Evolutionary conservation across 2,329 filamentous ascomycete genomes (phyloP).

Genomic region (Phialophora verrucosa): DNA sequence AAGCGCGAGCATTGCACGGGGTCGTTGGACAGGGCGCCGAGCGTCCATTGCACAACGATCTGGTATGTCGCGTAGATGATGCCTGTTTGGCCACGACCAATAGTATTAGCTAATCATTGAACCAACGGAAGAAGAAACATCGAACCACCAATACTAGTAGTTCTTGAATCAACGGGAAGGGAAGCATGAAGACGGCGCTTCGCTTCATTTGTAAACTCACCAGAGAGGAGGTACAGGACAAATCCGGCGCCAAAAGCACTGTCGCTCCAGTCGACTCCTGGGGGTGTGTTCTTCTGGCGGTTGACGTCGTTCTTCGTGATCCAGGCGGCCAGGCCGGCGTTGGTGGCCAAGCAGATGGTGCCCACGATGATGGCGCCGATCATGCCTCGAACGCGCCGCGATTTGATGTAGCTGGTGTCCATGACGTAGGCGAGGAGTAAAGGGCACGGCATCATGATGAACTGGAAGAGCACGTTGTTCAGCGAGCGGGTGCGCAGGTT

Average conservation of each 20-base stretch:
- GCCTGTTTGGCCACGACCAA: slow-evolving; percentile 3
- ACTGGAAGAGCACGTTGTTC: slow-evolving; percentile 36
- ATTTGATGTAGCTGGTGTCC: slow-evolving; percentile 40
- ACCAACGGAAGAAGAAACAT: no score
- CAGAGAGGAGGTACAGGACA: slow-evolving; percentile 31
- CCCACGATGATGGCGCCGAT: slow-evolving; percentile 29
- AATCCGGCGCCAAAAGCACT: slow-evolving; percentile 28
- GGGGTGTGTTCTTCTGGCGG: slow-evolving; percentile 15
- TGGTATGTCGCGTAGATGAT: slow-evolving; percentile 34
- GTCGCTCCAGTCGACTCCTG: slow-evolving; percentile 32
- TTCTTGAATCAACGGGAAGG: no score
- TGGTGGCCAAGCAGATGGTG: slow-evolving; percentile 26
- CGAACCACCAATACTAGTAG: no score
- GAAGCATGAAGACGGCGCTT: no score
- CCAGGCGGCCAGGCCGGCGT: slow-evolving; percentile 33
- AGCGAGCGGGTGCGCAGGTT: slow-evolving; percentile 36
- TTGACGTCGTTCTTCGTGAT: slow-evolving; percentile 27
- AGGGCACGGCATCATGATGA: slow-evolving; percentile 34
- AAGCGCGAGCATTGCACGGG: slow-evolving; percentile 29
- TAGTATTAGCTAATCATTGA: no score
- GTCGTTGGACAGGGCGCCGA: slow-evolving; percentile 35
- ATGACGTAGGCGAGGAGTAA: slow-evolving; percentile 40
- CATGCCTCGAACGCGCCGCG: slow-evolving; percentile 29
- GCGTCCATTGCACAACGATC: slow-evolving; percentile 33
- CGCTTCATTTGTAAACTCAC: slow-evolving; percentile 9